Evolutionary conservation across 345 rosid species (phyloP).

Genomic region (Trapa bicornis): DNA sequence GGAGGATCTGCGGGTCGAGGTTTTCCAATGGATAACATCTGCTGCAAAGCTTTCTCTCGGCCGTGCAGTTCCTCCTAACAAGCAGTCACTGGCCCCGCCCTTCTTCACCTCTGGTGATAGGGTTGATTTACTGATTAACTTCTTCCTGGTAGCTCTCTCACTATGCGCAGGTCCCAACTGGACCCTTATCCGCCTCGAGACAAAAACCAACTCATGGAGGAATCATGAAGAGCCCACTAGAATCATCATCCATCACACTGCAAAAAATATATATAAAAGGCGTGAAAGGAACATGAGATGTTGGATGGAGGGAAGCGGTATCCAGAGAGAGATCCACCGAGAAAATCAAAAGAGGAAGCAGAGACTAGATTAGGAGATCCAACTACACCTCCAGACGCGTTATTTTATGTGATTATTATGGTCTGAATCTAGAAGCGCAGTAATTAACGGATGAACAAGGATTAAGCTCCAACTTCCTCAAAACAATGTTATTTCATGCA

Average conservation of each 20-base stretch:
- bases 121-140: slow-evolving; percentile 8
- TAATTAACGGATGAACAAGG: background rate
- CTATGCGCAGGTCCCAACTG: background rate
- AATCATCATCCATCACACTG: slow-evolving; percentile 37
- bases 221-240: slow-evolving; percentile 9
- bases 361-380: slow-evolving; percentile 6
- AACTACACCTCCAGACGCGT: background rate
- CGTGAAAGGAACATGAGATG: slow-evolving; percentile 16
- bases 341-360: background rate
- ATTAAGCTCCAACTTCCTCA: background rate
- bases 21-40: slow-evolving; percentile 75
- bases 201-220: background rate
- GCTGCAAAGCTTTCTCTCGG: slow-evolving; percentile 46
- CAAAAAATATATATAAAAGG: slow-evolving; percentile 10
- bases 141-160: no score
- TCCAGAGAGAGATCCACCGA: slow-evolving; percentile 3
- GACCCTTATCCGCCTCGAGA: background rate
- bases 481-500: slow-evolving; percentile 4
- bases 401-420: slow-evolving; percentile 21
- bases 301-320: background rate
- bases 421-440: slow-evolving; percentile 8
- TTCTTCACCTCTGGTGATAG: no score
- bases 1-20: slow-evolving; percentile 54
- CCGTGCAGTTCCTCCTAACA: slow-evolving; percentile 35
- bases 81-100: slow-evolving; percentile 49